A percentile compares a stretch with the other conserved stretches of the same genome.
These are phyloP conservation scores for Sherardia arvensis DNA, from an alignment of 257 asterid genomes.

Conservation along the genomic window DNA sequence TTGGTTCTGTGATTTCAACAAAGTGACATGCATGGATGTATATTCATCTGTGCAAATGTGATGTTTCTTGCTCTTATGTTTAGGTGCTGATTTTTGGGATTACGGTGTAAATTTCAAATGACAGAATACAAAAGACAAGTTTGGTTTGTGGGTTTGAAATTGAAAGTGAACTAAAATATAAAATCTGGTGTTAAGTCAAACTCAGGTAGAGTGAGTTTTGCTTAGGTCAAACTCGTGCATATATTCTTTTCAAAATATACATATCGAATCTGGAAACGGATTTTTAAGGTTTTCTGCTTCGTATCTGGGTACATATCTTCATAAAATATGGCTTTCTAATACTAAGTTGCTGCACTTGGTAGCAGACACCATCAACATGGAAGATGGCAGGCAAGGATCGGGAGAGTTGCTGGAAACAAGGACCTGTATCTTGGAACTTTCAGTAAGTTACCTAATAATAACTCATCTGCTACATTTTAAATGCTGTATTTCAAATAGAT, in stretches of 20 bases:
- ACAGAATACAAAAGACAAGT: too few relatives aligned
- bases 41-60: too few relatives aligned
- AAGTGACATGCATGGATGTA: neutral
- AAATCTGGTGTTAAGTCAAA: neutral
- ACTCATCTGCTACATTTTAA: too few relatives aligned
- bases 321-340: neutral
- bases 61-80: neutral
- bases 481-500: too few relatives aligned
- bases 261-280: neutral
- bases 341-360: neutral
- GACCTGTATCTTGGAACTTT: conserved; percentile 91
- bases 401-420: conserved; percentile 92
- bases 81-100: neutral
- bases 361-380: conserved; percentile 89
- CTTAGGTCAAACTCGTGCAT: too few relatives aligned
- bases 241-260: too few relatives aligned
- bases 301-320: neutral
- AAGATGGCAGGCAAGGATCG: conserved; percentile 96
- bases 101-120: too few relatives aligned
- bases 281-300: neutral
- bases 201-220: neutral
- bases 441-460: conserved; percentile 37
- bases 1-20: neutral
- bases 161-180: neutral
- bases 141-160: neutral